These are phyloP conservation scores for Cladophialophora yegresii DNA, from an alignment of 2,329 filamentous ascomycete genomes.

Conservation along the genomic window DNA sequence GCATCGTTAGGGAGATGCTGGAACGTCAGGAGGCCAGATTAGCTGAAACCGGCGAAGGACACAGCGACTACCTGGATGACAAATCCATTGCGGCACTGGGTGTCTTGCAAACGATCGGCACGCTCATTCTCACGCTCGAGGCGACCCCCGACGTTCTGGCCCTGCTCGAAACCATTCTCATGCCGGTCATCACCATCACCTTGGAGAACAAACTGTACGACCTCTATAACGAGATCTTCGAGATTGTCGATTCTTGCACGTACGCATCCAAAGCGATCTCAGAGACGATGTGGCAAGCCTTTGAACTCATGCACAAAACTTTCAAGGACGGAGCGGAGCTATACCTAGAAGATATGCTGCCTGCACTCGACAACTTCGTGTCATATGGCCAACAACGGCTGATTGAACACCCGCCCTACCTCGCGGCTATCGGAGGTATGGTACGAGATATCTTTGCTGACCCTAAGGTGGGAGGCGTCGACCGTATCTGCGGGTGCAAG, in stretches of 20 bases:
- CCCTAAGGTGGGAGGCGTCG: conserved; percentile 87
- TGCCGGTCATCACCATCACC: conserved; percentile 95
- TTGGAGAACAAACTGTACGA: conserved; percentile 98
- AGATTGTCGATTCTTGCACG: conserved; percentile 99
- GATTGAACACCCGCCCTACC: conserved; percentile 79
- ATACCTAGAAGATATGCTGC: conserved; percentile 98
- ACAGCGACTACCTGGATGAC: conserved; percentile 91
- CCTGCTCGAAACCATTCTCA: conserved; percentile 91
- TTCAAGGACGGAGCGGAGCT: conserved; percentile 97
- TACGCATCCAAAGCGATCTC: conserved; percentile 97
- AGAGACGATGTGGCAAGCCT: conserved; percentile 96
- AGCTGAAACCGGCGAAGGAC: conserved; percentile 62
- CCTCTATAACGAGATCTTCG: conserved; percentile 96
- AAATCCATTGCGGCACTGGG: conserved; percentile 98
- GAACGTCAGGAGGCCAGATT: conserved; percentile 78
- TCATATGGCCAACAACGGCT: conserved; percentile 83
- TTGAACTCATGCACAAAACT: conserved; percentile 92
- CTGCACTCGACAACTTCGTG: conserved; percentile 95
- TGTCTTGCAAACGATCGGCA: conserved; percentile 95
- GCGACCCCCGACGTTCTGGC: conserved; percentile 94
- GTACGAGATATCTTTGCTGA: conserved; percentile 93
- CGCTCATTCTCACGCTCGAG: conserved; percentile 92
- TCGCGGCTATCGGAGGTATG: conserved; percentile 89
- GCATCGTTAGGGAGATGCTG: conserved; percentile 87
- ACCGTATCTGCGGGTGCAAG: conserved; percentile 96